These are phyloP conservation scores for Conringia planisiliqua DNA, from an alignment of 345 rosid species.

Conservation along the genomic window DNA sequence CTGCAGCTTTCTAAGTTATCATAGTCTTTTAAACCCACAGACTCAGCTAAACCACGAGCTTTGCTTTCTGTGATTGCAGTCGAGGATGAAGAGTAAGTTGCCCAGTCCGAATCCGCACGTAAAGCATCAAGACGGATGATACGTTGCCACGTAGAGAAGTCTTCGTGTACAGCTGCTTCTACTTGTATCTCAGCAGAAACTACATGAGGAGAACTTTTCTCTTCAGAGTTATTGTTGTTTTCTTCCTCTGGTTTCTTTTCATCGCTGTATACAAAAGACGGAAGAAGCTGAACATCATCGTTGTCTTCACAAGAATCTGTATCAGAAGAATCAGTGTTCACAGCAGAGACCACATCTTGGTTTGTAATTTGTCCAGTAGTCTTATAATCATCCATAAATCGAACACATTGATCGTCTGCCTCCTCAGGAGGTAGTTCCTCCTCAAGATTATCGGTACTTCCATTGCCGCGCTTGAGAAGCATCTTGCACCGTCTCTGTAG, in stretches of 20 bases:
- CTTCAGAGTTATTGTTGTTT: constrained; percentile 26
- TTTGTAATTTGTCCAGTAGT: constrained; percentile 39
- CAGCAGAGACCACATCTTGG: constrained; percentile 54
- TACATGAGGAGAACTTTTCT: constrained; percentile 28
- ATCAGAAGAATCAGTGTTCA: constrained; percentile 77
- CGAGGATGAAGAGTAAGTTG: constrained; percentile 52
- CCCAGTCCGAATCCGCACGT: constrained; percentile 94
- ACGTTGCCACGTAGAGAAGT: constrained; percentile 85
- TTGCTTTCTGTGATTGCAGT: constrained; percentile 59
- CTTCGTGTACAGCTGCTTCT: constrained; percentile 43
- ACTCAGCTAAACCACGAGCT: constrained; percentile 65
- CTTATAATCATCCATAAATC: constrained; percentile 44
- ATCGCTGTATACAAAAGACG: constrained; percentile 49
- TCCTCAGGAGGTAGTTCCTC: constrained; percentile 56
- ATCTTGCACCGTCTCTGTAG: constrained; percentile 63
- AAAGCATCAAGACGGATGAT: constrained; percentile 96
- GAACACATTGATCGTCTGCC: constrained; percentile 44
- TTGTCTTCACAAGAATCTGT: constrained; percentile 77
- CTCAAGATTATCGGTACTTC: constrained; percentile 48
- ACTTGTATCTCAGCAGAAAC: constrained; percentile 37
- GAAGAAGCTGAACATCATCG: constrained; percentile 54
- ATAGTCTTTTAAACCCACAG: constrained; percentile 83
- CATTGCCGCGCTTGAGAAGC: constrained; percentile 46
- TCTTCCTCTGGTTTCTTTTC: constrained; percentile 42
- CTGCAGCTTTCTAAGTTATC: constrained; percentile 78